Evolutionary conservation across 768 basidiomycete species (phyloP).

Genomic region (Lactifluus echinatus): DNA sequence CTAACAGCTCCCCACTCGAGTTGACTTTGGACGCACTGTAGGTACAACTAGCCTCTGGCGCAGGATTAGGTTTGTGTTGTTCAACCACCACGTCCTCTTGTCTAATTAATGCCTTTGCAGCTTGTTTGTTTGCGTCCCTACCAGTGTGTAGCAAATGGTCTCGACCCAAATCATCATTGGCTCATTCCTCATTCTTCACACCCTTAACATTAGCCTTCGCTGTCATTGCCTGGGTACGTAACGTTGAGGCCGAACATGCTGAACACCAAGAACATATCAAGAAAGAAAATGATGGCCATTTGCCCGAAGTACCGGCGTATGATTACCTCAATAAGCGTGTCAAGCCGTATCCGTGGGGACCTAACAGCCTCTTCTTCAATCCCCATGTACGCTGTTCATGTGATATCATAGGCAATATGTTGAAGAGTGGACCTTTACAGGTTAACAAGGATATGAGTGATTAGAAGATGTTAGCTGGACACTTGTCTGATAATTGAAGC

Average conservation of each 20-base stretch:
- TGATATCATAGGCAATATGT: not conserved
- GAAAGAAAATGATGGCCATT: conserved; percentile 61
- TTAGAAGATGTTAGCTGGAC: conserved; percentile 19
- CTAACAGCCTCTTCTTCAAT: conserved; percentile 79
- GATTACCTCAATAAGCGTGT: conserved; percentile 67
- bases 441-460: conserved; percentile 55
- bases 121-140: conserved; percentile 67
- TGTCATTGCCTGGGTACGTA: conserved; percentile 38
- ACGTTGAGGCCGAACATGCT: conserved; percentile 53
- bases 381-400: conserved; percentile 40
- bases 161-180: not conserved
- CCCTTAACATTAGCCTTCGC: conserved; percentile 22
- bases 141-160: conserved; percentile 42
- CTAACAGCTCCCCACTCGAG: not conserved
- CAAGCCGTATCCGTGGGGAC: conserved; percentile 84
- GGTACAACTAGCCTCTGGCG: conserved; percentile 78
- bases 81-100: not conserved
- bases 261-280: conserved; percentile 64
- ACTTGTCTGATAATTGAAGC: conserved; percentile 7
- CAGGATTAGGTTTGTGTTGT: conserved; percentile 60
- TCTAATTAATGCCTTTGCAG: conserved; percentile 31
- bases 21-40: conserved; percentile 26
- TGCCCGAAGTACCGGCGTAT: conserved; percentile 63
- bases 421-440: conserved; percentile 28
- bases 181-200: not conserved